A percentile compares a stretch with the other conserved stretches of the same genome.
Evolutionary conservation across 768 basidiomycete species (phyloP).

Genomic region (Lactarius psammicola): DNA sequence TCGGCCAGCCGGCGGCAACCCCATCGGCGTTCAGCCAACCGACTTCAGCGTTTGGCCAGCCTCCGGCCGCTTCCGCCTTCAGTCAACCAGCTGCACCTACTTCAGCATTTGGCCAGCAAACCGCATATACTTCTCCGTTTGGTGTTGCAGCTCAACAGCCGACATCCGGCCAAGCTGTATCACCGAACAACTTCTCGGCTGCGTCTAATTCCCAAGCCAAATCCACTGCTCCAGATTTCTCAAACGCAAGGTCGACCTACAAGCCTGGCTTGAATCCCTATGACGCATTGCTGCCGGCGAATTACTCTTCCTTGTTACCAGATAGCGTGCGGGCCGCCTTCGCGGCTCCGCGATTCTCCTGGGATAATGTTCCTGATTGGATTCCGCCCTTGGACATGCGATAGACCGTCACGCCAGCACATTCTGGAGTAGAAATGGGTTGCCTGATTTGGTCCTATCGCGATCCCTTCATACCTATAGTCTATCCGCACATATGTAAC

Average conservation of each 20-base stretch:
- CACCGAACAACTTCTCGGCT: not conserved
- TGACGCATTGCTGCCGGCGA: conserved; percentile 50
- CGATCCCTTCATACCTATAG: not conserved
- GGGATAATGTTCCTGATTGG: conserved; percentile 67
- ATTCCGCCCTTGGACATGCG: conserved; percentile 60
- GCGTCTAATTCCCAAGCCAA: conserved; percentile 25
- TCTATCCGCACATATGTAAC: conserved; percentile 12
- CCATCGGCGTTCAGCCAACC: conserved; percentile 38
- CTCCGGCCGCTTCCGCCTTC: conserved; percentile 51
- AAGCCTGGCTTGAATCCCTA: conserved; percentile 53
- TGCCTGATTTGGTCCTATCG: not conserved
- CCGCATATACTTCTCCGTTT: conserved; percentile 41
- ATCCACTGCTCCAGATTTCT: conserved; percentile 34
- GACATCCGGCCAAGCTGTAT: conserved; percentile 16
- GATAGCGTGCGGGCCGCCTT: conserved; percentile 51
- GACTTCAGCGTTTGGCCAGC: conserved; percentile 33
- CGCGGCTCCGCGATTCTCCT: conserved; percentile 52
- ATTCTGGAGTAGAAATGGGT: not conserved
- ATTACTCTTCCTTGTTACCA: conserved; percentile 56
- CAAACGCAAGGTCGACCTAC: conserved; percentile 37
- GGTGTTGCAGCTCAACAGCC: conserved; percentile 27
- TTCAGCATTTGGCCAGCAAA: conserved; percentile 47
- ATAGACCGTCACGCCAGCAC: conserved; percentile 33
- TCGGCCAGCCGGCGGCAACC: conserved; percentile 31
- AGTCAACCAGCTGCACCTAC: conserved; percentile 43